phyloP scores from a whole-genome alignment of 2,329 filamentous ascomycete genomes.

The Aspergillus vadensis region DNA sequence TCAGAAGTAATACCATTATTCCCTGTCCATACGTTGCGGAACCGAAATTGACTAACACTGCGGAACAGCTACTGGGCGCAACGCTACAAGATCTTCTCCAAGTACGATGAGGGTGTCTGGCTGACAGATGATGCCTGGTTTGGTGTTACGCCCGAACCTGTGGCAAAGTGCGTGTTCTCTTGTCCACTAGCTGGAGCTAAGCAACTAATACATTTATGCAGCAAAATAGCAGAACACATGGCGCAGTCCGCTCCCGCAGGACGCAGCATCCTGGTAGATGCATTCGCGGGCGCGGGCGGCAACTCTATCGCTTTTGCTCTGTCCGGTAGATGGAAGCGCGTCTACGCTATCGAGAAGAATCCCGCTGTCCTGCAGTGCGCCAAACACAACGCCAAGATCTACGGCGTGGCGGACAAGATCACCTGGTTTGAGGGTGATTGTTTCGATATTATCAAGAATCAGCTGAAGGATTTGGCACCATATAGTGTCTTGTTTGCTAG shows the following conservation, averaged over 20 bases:
- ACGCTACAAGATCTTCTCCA: conserved; percentile 81
- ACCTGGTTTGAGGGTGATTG: conserved; percentile 87
- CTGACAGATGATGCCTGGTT: conserved; percentile 97
- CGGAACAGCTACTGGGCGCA: conserved; percentile 80
- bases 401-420: conserved; percentile 76
- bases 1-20: conserved; percentile 65
- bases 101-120: conserved; percentile 83
- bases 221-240: conserved; percentile 76
- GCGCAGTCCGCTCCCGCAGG: conserved; percentile 54
- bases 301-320: conserved; percentile 94
- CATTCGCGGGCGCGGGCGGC: conserved; percentile 88
- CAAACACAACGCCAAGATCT: conserved; percentile 85
- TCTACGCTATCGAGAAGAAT: conserved; percentile 89
- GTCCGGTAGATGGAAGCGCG: conserved; percentile 73
- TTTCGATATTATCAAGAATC: conserved; percentile 67
- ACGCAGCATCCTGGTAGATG: conserved; percentile 75
- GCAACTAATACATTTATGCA: conserved; percentile 30
- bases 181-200: not conserved
- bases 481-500: conserved; percentile 68
- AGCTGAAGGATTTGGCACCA: conserved; percentile 50
- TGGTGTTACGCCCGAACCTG: conserved; percentile 89
- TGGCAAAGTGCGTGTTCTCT: conserved; percentile 67
- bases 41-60: conserved; percentile 18
- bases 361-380: conserved; percentile 80
- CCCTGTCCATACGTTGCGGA: not conserved